Base-by-base conservation (phyloP, 768 basidiomycete species). In the Cantharellus anzutake region DNA sequence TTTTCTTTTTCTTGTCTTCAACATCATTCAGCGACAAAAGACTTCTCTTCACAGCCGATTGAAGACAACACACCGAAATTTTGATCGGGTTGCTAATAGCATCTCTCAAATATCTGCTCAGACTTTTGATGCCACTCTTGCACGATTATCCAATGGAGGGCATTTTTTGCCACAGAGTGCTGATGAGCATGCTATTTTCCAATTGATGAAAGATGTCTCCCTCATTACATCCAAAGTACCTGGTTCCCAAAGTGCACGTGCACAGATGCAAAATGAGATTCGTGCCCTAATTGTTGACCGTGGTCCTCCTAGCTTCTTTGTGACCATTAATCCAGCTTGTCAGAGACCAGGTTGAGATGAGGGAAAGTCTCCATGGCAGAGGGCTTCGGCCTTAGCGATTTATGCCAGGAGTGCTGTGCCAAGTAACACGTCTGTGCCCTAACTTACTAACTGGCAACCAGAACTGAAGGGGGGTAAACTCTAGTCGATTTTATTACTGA, bases 281-380 rank as follows among this genome's bases (percentile, higher is more conserved):
- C 39, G 65, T 1, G 60, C 50, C 2, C 42, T 60, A 2, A 61
- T 65, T 35, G 52, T 56, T 39, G 34, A 37, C 0, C 38, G 51
- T 5, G 65, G 65, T 3, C n/a, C 60, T 14, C 65, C 65, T 0
- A 56, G 42, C 35, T 63, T 66, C 5, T 66, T 60, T 50, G 35
- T 66, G 29, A 66, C 65, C 3, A 60, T 66, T 1, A 66, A 66
- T 52, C 65, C 65, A n/a, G n/a, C n/a, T n/a, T n/a, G n/a, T n/a
- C n/a, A n/a, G n/a, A n/a, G n/a, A n/a, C n/a, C n/a, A n/a, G n/a
- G n/a, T n/a, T n/a, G n/a, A n/a, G n/a, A n/a, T n/a, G n/a, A n/a
- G n/a, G n/a, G n/a, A n/a, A n/a, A n/a, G n/a, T n/a, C n/a, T n/a
- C n/a, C n/a, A n/a, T n/a, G n/a, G n/a, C n/a, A n/a, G n/a, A n/a